Evolutionary conservation across 2,329 filamentous ascomycete species (phyloP).

Genomic region (Fonsecaea monophora): DNA sequence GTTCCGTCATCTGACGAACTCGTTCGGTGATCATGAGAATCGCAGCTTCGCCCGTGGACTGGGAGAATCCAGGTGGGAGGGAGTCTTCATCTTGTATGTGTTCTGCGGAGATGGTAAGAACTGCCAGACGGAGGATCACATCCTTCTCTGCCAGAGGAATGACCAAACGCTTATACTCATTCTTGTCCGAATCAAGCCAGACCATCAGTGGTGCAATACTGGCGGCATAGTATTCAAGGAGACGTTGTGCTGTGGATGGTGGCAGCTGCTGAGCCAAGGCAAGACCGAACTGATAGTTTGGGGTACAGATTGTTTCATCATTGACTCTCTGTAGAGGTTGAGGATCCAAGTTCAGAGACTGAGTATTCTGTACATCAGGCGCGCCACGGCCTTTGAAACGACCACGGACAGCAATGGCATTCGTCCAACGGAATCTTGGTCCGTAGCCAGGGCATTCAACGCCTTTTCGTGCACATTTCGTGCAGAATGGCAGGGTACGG

Average conservation of each 20-base stretch:
- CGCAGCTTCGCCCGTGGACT: background rate
- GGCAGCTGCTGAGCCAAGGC: background rate
- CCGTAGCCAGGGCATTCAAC: slow-evolving; percentile 16
- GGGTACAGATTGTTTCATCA: background rate
- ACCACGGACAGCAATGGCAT: slow-evolving; percentile 18
- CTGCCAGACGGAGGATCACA: slow-evolving; percentile 1
- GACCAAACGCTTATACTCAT: slow-evolving; percentile 15
- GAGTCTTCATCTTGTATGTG: background rate
- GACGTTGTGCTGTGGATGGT: slow-evolving; percentile 1
- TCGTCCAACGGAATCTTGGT: slow-evolving; percentile 18
- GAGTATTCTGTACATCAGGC: background rate
- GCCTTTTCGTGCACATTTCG: slow-evolving; percentile 14
- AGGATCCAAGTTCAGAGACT: background rate
- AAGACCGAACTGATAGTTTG: background rate
- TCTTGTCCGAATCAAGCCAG: slow-evolving; percentile 14
- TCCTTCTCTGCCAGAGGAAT: slow-evolving; percentile 15
- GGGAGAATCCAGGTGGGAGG: background rate
- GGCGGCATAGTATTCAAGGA: slow-evolving; percentile 6
- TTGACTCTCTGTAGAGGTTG: background rate
- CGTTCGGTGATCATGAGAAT: slow-evolving; percentile 9
- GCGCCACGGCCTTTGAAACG: slow-evolving; percentile 16
- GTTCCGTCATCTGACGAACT: slow-evolving; percentile 1
- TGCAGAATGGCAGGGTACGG: background rate
- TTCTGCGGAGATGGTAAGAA: slow-evolving; percentile 3
- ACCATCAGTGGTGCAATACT: slow-evolving; percentile 16